Base-by-base conservation (phyloP, 345 rosid species). In the Passiflora organensis region DNA sequence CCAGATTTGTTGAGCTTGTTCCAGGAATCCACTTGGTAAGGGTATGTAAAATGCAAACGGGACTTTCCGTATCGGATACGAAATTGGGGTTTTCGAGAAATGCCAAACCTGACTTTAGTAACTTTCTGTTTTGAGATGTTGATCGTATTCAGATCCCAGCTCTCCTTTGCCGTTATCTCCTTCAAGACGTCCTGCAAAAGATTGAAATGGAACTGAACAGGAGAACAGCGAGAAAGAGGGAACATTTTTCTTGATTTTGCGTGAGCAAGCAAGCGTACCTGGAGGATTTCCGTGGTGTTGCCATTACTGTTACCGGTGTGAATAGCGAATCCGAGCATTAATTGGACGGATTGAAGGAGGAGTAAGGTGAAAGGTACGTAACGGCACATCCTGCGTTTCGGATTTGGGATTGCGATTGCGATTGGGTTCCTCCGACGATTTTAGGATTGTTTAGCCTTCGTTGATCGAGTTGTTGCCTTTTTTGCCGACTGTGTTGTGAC, bases 11-110 rank as follows among this genome's bases (percentile, higher is more conserved):
- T 55, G 0, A 67, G 53, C 42, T 53, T 76, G 48, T 71, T 80
- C 87, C 91, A 84, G 25, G 75, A 64, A 10, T 32, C 51, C 0
- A 77, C 72, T 44, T 78, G 81, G 44, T 84, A 82, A 0, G 89
- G 78, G 60, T 76, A 80, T 49, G 70, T 51, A 54, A 82, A 76
- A 62, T 72, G 68, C 46, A 84, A 48, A 47, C 73, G 52, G 45
- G 42, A 67, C 63, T 79, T 84, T 13, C 84, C 89, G 10, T 79
- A 69, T 55, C 79, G 85, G 82, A 84, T 69, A 74, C 81, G 80
- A 62, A 84, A 76, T 65, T 82, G 89, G 32, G 72, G 74, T 44
- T 73, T 78, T 68, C 59, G 82, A 43, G 77, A 69, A 5, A 18
- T 19, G 51, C 85, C 87, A 25, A 72, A 38, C 59, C 89, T 79